Conservation (phyloP, 768 basidiomycete genomes). For the Pholiota microspora region DNA sequence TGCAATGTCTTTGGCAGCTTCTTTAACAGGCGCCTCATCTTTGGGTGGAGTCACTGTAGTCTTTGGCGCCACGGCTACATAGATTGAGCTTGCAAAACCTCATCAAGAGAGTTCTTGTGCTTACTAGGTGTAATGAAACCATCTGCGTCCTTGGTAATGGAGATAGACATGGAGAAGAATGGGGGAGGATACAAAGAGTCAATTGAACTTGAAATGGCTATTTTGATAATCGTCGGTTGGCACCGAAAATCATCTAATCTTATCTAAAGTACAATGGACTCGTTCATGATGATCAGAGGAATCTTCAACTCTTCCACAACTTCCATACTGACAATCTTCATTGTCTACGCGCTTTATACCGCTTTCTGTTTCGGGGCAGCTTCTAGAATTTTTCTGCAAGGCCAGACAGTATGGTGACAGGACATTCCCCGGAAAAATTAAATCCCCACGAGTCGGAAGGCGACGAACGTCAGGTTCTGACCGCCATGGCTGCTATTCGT, state of each 20-base stretch:
- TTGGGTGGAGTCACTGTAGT: slow-evolving; percentile 16
- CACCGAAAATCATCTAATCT: slow-evolving; percentile 22
- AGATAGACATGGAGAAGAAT: slow-evolving; percentile 23
- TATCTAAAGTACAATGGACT: slow-evolving; percentile 12
- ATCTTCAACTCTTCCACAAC: too few relatives aligned
- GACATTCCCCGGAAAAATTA: background rate
- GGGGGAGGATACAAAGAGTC: slow-evolving; percentile 1
- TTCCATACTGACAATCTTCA: too few relatives aligned
- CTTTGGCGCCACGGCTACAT: slow-evolving; percentile 24
- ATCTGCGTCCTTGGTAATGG: slow-evolving; percentile 62
- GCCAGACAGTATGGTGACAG: background rate
- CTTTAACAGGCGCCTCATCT: slow-evolving; percentile 20
- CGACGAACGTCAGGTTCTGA: slow-evolving; percentile 2
- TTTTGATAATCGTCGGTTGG: slow-evolving; percentile 20
- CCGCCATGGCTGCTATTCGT: slow-evolving; percentile 17
- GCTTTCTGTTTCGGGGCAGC: too few relatives aligned
- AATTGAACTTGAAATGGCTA: slow-evolving; percentile 11
- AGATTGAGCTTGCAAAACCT: slow-evolving; percentile 7
- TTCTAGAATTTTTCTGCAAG: too few relatives aligned
- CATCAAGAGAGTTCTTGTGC: slow-evolving; percentile 9
- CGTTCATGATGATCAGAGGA: too few relatives aligned
- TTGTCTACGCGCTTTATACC: too few relatives aligned
- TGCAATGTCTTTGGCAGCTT: too few relatives aligned
- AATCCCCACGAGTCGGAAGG: background rate
- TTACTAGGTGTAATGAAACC: slow-evolving; percentile 73